Percentiles rank a stretch among this genome's conserved stretches.
Conservation (phyloP, 1,284 basidiomycete species). For the Termitomyces sp. region DNA sequence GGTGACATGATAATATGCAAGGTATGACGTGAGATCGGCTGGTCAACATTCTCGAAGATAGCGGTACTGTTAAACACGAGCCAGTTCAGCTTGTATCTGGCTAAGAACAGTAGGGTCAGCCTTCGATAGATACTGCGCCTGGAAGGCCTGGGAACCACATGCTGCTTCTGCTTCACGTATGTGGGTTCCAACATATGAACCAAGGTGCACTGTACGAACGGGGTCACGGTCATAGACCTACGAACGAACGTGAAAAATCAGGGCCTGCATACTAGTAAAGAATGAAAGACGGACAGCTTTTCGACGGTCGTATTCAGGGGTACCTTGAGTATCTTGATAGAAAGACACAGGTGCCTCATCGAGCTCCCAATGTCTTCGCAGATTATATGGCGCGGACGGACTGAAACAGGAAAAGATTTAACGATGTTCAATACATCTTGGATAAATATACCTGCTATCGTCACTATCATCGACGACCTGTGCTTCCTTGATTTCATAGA, state of each 20-base stretch:
- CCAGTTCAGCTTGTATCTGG: constrained; percentile 58
- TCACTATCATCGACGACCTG: constrained; percentile 34
- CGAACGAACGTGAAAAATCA: constrained; percentile 4
- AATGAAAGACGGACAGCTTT: constrained; percentile 44
- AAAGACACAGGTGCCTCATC: constrained; percentile 49
- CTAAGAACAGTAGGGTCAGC: constrained; percentile 66
- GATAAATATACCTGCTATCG: constrained; percentile 14
- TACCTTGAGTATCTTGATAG: constrained; percentile 56
- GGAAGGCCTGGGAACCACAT: constrained; percentile 53
- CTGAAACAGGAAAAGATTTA: constrained; percentile 1
- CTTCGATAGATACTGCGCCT: constrained; percentile 53
- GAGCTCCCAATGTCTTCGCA: constrained; percentile 65
- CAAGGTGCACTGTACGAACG: constrained; percentile 58
- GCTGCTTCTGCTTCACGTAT: constrained; percentile 56
- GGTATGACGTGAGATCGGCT: not conserved
- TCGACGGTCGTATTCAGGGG: constrained; percentile 65
- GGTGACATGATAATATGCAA: not conserved
- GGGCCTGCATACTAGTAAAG: not conserved
- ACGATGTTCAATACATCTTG: not conserved
- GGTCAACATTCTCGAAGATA: not conserved
- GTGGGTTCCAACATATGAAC: constrained; percentile 48
- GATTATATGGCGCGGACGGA: constrained; percentile 23
- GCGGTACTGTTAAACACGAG: constrained; percentile 5
- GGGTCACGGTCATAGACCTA: constrained; percentile 68
- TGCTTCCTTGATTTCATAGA: constrained; percentile 80